Conservation (phyloP, 371 early-diverging fungal genomes). For the Syncephalis fuscata region DNA sequence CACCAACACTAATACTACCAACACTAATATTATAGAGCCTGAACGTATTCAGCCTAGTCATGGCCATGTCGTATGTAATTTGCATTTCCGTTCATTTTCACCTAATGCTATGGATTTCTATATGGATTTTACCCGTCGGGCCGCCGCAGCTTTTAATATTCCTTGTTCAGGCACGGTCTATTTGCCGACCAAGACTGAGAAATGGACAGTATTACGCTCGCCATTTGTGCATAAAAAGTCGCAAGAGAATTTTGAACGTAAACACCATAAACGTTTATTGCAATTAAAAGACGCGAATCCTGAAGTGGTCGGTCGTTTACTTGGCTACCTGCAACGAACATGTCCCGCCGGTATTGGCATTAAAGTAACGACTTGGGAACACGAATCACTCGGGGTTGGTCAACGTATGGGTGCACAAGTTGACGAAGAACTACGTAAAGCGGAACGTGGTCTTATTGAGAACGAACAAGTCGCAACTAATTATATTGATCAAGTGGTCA, state of each 20-base stretch:
- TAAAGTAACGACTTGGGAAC: constrained; percentile 45
- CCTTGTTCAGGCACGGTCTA: constrained; percentile 59
- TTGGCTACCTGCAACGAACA: constrained; percentile 53
- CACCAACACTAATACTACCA: no score
- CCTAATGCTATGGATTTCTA: constrained; percentile 78
- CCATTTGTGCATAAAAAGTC: constrained; percentile 93
- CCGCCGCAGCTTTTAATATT: constrained; percentile 59
- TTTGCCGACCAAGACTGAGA: constrained; percentile 58
- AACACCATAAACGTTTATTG: constrained; percentile 70
- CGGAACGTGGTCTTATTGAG: no score
- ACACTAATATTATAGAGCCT: constrained; percentile 10
- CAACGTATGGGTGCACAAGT: no score
- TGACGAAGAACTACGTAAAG: no score
- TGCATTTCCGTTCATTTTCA: constrained; percentile 51
- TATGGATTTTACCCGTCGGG: constrained; percentile 64
- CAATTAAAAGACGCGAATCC: constrained; percentile 68
- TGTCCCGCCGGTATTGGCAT: constrained; percentile 63
- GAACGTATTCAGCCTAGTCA: constrained; percentile 34
- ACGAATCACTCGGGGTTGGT: neutral
- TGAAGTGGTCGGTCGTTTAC: constrained; percentile 58
- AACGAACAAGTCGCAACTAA: no score
- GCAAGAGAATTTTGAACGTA: constrained; percentile 91
- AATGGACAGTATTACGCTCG: constrained; percentile 81
- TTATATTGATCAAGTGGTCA: no score
- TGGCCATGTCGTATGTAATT: constrained; percentile 48